These are phyloP conservation scores for Drechslera avenae DNA, from an alignment of 2,329 filamentous ascomycete species.

Conservation along the genomic window DNA sequence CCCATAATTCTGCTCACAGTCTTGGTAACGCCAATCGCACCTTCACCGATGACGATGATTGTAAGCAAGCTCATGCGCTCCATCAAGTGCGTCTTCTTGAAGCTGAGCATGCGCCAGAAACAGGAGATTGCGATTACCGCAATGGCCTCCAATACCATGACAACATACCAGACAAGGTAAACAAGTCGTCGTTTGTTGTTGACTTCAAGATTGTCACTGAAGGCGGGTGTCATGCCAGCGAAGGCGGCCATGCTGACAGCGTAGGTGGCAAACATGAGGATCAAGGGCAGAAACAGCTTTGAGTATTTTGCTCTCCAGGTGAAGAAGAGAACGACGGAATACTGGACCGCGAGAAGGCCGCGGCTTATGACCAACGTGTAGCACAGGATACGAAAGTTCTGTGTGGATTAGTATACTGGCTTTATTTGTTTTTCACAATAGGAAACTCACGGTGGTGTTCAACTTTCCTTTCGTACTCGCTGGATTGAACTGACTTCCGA, in stretches of 20 bases:
- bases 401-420: slow-evolving; percentile 7
- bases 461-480: slow-evolving; percentile 22
- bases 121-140: slow-evolving; percentile 60
- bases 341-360: slow-evolving; percentile 40
- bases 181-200: slow-evolving; percentile 22
- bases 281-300: slow-evolving; percentile 43
- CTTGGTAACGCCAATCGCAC: slow-evolving; percentile 65
- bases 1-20: slow-evolving; percentile 54
- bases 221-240: slow-evolving; percentile 43
- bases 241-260: slow-evolving; percentile 33
- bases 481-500: slow-evolving; percentile 45
- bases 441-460: slow-evolving; percentile 34
- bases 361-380: slow-evolving; percentile 45
- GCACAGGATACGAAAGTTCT: slow-evolving; percentile 46
- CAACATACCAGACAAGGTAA: slow-evolving; percentile 46
- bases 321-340: slow-evolving; percentile 42
- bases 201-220: slow-evolving; percentile 15
- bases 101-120: slow-evolving; percentile 62
- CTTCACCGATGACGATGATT: slow-evolving; percentile 69
- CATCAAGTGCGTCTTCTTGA: slow-evolving; percentile 66
- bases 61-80: slow-evolving; percentile 68
- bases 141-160: slow-evolving; percentile 60
- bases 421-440: accelerated
- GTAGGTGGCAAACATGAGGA: slow-evolving; percentile 41
- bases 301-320: slow-evolving; percentile 35